Evolutionary conservation across 23 red algal genomes (phyloP).

Genomic region (Agarophyton chilense): DNA sequence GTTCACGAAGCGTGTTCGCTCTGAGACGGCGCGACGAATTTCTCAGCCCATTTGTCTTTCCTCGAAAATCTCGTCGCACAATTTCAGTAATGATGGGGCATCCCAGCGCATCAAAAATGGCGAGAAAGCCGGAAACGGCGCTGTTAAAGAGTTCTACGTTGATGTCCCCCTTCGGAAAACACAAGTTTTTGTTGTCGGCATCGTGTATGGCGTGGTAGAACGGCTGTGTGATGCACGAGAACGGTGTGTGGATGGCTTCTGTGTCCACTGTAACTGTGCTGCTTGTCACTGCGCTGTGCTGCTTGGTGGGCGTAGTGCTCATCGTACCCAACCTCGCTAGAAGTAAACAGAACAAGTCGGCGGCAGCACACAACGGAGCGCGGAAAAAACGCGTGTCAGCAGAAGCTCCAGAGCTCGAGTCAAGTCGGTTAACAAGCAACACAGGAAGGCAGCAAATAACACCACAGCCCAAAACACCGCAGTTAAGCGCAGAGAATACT

Average conservation of each 20-base stretch:
- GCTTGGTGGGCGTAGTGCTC: background rate
- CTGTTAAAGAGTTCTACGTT: slow-evolving; percentile 17
- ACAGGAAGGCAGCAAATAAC: too few species aligned
- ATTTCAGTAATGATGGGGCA: slow-evolving; percentile 53
- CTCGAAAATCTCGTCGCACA: slow-evolving; percentile 49
- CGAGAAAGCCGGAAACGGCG: slow-evolving; percentile 45
- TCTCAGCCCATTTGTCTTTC: slow-evolving; percentile 48
- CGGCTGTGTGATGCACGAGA: slow-evolving; percentile 46
- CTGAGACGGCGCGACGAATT: slow-evolving; percentile 47
- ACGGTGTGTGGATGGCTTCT: slow-evolving; percentile 36
- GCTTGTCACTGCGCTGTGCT: background rate
- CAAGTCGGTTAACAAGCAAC: too few species aligned
- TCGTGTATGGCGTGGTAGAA: slow-evolving; percentile 31
- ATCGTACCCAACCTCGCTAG: background rate
- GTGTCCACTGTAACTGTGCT: slow-evolving; percentile 11
- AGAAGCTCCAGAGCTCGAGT: too few species aligned
- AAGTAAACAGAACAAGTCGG: background rate
- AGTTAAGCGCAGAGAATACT: too few species aligned
- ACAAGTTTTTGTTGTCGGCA: background rate
- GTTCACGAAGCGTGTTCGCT: slow-evolving; percentile 7
- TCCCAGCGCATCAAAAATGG: slow-evolving; percentile 53
- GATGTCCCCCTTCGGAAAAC: slow-evolving; percentile 47
- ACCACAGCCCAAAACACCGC: too few species aligned
- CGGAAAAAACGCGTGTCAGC: too few species aligned
- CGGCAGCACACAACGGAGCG: too few species aligned